Evolutionary conservation across 331 rosid genomes (phyloP), one percentile per base, ranked within the genome.

Genomic region (Arachis monticola): DNA sequence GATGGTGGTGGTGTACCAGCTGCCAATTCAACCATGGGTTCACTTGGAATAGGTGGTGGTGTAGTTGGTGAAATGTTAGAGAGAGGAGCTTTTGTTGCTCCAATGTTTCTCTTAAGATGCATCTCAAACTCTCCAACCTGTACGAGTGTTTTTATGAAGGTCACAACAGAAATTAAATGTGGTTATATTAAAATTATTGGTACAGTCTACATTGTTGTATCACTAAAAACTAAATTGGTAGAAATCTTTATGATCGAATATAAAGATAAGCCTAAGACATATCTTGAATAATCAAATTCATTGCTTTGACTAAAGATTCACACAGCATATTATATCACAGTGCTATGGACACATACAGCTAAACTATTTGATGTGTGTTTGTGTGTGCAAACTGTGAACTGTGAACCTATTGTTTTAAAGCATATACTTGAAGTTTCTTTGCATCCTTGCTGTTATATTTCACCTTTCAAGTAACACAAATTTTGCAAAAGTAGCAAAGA

Each of bases 101-200:
- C 99, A 78, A 92, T 63, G 66, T 87, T 92, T 57, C 99, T 88
- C 92, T 88, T 95, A 73, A 95, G 79, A 83, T 92, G 95, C 99
- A 95, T 90, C 84, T 95, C 96, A 81, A 95, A 95, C 75, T 90
- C 97, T 74, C 99, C 99, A 78, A 95, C 85, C 99, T 95, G 75
- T 35, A 35, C 40, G 40, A 35, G 40, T 35, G 40, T 35, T 35
- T 35, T 35, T 35, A 35, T 5, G 4, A 35, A 22, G 27, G 27
- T 75, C 55, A 77, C 69, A 85, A 53, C 11, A 46, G 17, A 31
- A 56, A 73, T 67, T 62, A 80, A 62, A 47, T 47, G 38, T 27
- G 65, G 67, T 14, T 60, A 50, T 42, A 48, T 48, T 22, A 45
- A 72, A 73, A 40, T 58, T 64, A 44, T 45, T 53, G 48, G 76